phyloP scores from a whole-genome alignment of 2,329 filamentous ascomycete genomes.

The Diaporthe vexans region DNA sequence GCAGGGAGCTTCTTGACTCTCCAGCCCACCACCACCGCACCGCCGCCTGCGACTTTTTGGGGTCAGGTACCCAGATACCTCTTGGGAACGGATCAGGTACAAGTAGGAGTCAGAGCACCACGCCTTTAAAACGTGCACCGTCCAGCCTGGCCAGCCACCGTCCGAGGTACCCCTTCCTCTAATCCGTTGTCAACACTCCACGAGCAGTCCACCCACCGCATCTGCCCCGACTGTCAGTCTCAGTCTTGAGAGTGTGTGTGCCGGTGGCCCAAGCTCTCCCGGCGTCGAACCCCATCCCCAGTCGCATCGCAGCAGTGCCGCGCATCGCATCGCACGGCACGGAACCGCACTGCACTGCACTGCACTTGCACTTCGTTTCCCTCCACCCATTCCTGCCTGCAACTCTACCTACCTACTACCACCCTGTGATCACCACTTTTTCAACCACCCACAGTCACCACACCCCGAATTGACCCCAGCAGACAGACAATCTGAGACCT shows the following conservation, averaged over 20 bases:
- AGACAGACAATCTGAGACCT: not conserved
- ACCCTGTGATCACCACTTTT: not conserved
- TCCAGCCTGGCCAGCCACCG: not conserved
- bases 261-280: constrained; percentile 35
- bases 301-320: constrained; percentile 1
- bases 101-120: too few relatives aligned
- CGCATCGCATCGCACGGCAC: not conserved
- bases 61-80: constrained; percentile 8
- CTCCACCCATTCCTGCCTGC: not conserved
- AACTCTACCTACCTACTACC: not conserved
- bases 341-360: not conserved
- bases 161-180: not conserved
- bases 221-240: not conserved
- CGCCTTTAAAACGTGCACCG: not conserved
- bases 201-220: not conserved
- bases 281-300: constrained; percentile 6
- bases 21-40: constrained; percentile 1
- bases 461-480: constrained; percentile 1
- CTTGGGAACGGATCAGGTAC: not conserved
- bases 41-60: not conserved
- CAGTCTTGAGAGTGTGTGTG: too few relatives aligned
- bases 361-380: not conserved
- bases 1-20: constrained; percentile 9
- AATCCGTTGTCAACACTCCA: not conserved
- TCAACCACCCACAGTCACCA: not conserved